Evolutionary conservation across 2,329 filamentous ascomycete species (phyloP), one percentile per base, ranked within the genome.

Genomic region (Claviceps sp.): DNA sequence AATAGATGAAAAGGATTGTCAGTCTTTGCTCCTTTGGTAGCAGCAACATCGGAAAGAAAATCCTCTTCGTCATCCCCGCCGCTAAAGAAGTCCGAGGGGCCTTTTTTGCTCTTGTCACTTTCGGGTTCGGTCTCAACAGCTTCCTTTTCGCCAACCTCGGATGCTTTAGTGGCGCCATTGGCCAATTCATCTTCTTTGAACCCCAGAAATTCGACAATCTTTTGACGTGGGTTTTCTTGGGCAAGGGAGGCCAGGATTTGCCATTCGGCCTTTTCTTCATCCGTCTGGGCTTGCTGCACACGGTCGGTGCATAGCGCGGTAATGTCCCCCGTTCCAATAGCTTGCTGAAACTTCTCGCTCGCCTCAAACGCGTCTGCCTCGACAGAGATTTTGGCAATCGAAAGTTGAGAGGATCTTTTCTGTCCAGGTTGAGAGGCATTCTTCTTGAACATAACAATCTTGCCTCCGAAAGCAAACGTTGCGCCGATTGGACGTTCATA

Each of bases 241-340:
- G 91, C 85, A 55, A 98, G 70, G 2, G 89, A 93, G 67, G 93
- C 84, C 66, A 98, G 88, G 40, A 97, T 89, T 58, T 86, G 85
- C 93, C 93, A 98, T 67, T 97, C 91, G 4, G 87, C 86, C 73
- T 89, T 96, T 65, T 97, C 93, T 58, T 95, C 89, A 1, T 96
- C 90, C 0, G 82, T 87, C 62, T 81, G 82, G 17, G 90, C 85
- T 55, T 82, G 73, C 26, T 82, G 73, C 56, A 89, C 83, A 63
- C 91, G 87, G 22, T 82, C 77, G 62, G 90, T 82, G 64, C 90
- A 96, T 55, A 98, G 87, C 43, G 75, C 75, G 4, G 77, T 76
- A 17, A 98, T 71, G 63, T 97, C 81, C 24, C 89, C 90, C 52
- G 81, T 78, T 61, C 84, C 79, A 53, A 98, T 72, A 10, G 89